Conservation (phyloP, 75 land plant species). For the Cunninghamia lanceolata region DNA sequence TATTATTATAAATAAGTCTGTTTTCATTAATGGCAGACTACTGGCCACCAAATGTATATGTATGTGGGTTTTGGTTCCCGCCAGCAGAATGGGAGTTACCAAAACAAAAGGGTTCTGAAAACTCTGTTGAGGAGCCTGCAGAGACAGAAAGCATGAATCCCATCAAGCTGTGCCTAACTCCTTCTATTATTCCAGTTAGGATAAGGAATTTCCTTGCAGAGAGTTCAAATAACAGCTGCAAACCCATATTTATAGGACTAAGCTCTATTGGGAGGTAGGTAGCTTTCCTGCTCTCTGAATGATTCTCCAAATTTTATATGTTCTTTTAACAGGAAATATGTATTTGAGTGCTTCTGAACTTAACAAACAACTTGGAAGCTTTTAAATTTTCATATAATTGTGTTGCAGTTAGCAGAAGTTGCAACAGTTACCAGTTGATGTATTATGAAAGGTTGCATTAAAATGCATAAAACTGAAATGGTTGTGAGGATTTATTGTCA, state of each 20-base stretch:
- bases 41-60: conserved; percentile 74
- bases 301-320: background rate
- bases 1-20: background rate
- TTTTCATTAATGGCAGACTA: conserved; percentile 45
- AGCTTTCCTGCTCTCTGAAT: conserved; percentile 1
- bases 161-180: conserved; percentile 31
- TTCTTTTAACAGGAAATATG: background rate
- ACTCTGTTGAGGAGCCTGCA: conserved; percentile 9
- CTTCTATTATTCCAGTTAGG: conserved; percentile 14
- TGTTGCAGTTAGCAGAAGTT: background rate
- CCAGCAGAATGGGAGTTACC: conserved; percentile 63
- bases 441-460: background rate
- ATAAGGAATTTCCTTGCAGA: conserved; percentile 18
- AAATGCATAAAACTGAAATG: background rate
- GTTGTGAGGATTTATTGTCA: background rate
- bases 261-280: conserved; percentile 95
- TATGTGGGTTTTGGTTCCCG: conserved; percentile 92
- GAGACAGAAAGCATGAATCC: background rate
- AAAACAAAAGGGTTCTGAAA: conserved; percentile 31
- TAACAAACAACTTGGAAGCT: background rate
- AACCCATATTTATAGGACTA: conserved; percentile 79
- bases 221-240: background rate
- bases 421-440: background rate
- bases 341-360: background rate
- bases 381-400: background rate